phyloP scores from a whole-genome alignment of 306 rosid species.

The Quercus variabilis region DNA sequence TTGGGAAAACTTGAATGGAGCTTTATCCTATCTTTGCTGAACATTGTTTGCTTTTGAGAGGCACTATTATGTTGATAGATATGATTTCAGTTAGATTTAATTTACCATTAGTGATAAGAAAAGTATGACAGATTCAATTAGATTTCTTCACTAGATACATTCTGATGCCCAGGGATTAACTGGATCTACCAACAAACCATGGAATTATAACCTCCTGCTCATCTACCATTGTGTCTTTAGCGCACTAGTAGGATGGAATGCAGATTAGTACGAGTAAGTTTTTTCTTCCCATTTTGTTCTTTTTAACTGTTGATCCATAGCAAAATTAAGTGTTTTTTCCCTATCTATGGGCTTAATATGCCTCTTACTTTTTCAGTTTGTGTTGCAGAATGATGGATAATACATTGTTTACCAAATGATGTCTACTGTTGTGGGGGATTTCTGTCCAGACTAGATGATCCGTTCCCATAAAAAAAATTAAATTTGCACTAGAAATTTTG shows the following conservation, averaged over 20 bases:
- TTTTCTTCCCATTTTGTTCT: not conserved
- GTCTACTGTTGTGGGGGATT: not conserved
- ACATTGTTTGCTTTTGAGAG: too few species aligned
- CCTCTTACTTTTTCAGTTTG: not conserved
- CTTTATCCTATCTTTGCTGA: too few species aligned
- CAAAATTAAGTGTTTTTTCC: not conserved
- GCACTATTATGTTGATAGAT: too few species aligned
- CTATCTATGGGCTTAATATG: not conserved
- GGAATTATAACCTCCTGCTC: too few species aligned
- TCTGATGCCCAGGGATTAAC: too few species aligned
- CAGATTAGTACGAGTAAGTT: not conserved
- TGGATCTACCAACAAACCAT: too few species aligned
- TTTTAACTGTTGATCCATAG: not conserved
- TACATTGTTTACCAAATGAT: not conserved
- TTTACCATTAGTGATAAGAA: too few species aligned
- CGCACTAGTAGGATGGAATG: not conserved
- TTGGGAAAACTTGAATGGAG: too few species aligned
- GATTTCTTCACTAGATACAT: too few species aligned
- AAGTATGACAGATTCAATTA: too few species aligned
- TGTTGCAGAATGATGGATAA: not conserved
- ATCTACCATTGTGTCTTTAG: too few species aligned
- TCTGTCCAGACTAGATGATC: not conserved
- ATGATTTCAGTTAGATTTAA: too few species aligned
- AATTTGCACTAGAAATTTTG: not conserved
- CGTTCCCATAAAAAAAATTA: not conserved